A percentile compares a stretch with the other conserved stretches of the same genome.
Conservation (phyloP, 2,329 filamentous ascomycete genomes). For the Lizonia empirigonia region DNA sequence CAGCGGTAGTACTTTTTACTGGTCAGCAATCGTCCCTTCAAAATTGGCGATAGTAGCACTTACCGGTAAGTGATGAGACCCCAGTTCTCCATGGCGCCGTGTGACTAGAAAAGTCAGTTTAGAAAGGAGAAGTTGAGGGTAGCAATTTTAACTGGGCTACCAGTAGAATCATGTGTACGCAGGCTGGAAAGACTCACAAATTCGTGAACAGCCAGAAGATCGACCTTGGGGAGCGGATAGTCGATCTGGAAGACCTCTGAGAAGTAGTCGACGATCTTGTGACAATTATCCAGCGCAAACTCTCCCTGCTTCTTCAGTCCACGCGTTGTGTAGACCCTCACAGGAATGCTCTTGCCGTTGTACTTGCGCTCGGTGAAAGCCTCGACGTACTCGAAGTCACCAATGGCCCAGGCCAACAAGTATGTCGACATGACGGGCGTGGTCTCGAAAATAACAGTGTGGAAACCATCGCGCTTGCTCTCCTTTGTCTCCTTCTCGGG, state of each 20-base stretch:
- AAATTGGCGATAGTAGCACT: constrained; percentile 2
- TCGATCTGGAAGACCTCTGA: constrained; percentile 90
- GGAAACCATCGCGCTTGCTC: constrained; percentile 71
- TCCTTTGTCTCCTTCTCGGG: constrained; percentile 77
- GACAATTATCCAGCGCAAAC: constrained; percentile 88
- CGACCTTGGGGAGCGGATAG: constrained; percentile 91
- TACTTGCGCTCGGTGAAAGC: constrained; percentile 88
- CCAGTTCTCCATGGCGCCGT: constrained; percentile 98
- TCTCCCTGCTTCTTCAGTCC: constrained; percentile 92
- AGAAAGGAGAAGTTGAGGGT: constrained; percentile 15
- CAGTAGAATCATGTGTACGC: constrained; percentile 22
- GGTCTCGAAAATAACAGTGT: constrained; percentile 87
- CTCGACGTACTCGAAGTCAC: constrained; percentile 97
- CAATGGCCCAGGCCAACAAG: constrained; percentile 91
- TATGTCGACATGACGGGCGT: constrained; percentile 97
- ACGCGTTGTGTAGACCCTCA: constrained; percentile 92
- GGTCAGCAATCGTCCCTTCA: constrained; percentile 9
- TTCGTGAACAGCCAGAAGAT: constrained; percentile 93
- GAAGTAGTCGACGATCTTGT: constrained; percentile 94
- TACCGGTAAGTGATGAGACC: constrained; percentile 89
- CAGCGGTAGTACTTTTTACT: constrained; percentile 71
- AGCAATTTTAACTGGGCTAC: constrained; percentile 46
- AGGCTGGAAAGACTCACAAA: constrained; percentile 65
- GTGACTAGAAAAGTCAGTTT: constrained; percentile 58
- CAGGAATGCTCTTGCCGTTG: constrained; percentile 86